phyloP scores from a whole-genome alignment of 2,329 filamentous ascomycete genomes.

The Pseudocercospora cruenta region DNA sequence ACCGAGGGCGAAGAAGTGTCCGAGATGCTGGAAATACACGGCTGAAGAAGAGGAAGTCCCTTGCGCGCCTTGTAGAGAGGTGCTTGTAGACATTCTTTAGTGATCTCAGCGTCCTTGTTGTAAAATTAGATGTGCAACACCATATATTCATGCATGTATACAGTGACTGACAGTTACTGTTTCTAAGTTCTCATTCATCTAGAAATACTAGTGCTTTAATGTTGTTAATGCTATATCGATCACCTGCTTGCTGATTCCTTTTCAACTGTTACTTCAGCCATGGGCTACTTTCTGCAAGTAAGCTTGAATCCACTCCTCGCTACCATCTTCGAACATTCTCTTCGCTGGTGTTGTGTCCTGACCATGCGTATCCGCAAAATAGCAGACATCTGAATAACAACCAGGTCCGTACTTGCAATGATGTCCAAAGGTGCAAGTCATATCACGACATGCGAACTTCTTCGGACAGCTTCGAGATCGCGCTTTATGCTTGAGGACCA shows the following conservation, averaged over 20 bases:
- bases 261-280: background rate
- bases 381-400: constrained; percentile 44
- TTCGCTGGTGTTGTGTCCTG: constrained; percentile 33
- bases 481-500: constrained; percentile 48
- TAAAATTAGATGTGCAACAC: background rate
- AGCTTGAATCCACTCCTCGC: constrained; percentile 33
- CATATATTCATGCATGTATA: background rate
- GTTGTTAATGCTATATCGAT: background rate
- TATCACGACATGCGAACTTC: constrained; percentile 10
- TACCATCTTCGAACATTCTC: constrained; percentile 35
- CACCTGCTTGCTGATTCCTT: background rate
- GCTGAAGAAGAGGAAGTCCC: constrained; percentile 65
- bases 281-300: constrained; percentile 30
- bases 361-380: constrained; percentile 44
- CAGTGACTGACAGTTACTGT: background rate
- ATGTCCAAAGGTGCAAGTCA: constrained; percentile 45
- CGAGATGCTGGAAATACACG: constrained; percentile 85
- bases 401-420: constrained; percentile 43
- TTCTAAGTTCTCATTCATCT: background rate
- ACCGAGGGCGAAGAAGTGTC: constrained; percentile 70
- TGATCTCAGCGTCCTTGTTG: background rate
- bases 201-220: constrained; percentile 6
- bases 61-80: constrained; percentile 73
- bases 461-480: constrained; percentile 45
- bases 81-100: constrained; percentile 50